Conservation (phyloP, 202 grass and related monocot genomes). For the Panicum virgatum region DNA sequence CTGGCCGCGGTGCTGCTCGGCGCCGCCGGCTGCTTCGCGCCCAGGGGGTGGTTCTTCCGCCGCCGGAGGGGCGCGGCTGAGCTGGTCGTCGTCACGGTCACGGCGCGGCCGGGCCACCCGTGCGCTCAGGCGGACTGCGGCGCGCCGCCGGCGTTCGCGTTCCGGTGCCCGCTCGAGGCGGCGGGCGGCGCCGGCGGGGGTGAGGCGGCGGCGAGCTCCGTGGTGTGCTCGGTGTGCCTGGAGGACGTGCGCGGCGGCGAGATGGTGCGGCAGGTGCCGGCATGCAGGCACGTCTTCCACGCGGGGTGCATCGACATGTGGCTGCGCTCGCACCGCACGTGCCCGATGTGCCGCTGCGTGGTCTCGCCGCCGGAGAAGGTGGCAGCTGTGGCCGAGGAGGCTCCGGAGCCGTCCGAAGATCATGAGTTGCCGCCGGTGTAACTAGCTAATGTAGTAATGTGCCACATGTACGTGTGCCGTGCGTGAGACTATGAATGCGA, state of each 20-base stretch:
- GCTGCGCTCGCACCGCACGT: constrained; percentile 47
- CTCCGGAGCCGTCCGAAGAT: not conserved
- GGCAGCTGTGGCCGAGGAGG: not conserved
- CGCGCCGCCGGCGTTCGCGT: constrained; percentile 38
- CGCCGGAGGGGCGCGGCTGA: not conserved
- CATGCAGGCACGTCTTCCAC: constrained; percentile 53
- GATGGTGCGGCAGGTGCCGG: constrained; percentile 46
- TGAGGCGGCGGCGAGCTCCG: not conserved
- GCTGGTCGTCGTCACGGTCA: constrained; percentile 6
- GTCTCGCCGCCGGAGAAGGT: not conserved
- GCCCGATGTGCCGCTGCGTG: constrained; percentile 45
- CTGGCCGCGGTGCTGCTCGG: constrained; percentile 1
- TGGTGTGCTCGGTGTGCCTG: constrained; percentile 48
- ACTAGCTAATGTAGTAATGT: not conserved
- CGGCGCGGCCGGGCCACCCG: not conserved
- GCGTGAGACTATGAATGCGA: not conserved
- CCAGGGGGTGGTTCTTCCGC: constrained; percentile 15
- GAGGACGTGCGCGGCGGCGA: constrained; percentile 46
- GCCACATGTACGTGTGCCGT: no score
- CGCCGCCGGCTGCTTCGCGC: constrained; percentile 19
- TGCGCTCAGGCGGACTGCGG: not conserved
- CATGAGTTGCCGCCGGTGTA: constrained; percentile 32
- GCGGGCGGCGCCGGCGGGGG: not conserved
- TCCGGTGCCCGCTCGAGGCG: not conserved
- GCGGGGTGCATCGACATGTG: constrained; percentile 57